Percentiles rank a stretch among this genome's conserved stretches.
These are phyloP conservation scores for Crithidia fasciculata DNA, from an alignment of 208 protist genomes.

Conservation along the genomic window DNA sequence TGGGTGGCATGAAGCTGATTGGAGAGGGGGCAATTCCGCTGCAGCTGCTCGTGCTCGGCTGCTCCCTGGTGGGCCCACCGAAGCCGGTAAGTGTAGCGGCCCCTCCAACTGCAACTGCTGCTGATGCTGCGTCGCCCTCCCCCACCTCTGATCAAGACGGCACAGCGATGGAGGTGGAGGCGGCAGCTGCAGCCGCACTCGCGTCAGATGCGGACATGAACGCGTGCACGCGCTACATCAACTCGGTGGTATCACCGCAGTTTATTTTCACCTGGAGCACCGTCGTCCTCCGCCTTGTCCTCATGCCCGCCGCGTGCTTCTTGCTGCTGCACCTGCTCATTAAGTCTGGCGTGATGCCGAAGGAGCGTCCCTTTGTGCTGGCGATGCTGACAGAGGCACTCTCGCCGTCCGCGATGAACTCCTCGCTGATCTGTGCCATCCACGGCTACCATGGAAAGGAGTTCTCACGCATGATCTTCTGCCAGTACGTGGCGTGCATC, in stretches of 20 bases:
- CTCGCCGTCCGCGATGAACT: slow-evolving; percentile 71
- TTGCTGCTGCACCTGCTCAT: slow-evolving; percentile 58
- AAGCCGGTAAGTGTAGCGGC: background rate
- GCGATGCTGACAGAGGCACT: slow-evolving; percentile 61
- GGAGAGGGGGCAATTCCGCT: slow-evolving; percentile 68
- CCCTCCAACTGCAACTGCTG: background rate
- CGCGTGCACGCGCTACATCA: slow-evolving; percentile 3
- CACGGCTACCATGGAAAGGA: slow-evolving; percentile 56
- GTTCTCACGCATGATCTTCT: slow-evolving; percentile 65
- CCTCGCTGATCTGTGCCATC: slow-evolving; percentile 65
- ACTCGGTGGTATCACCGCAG: slow-evolving; percentile 13
- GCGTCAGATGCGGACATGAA: background rate
- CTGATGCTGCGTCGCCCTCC: background rate
- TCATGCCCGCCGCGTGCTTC: slow-evolving; percentile 61
- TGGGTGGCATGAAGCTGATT: slow-evolving; percentile 63
- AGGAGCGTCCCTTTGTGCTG: slow-evolving; percentile 58
- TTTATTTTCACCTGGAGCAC: slow-evolving; percentile 43
- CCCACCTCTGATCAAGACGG: background rate
- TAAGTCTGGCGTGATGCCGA: slow-evolving; percentile 42
- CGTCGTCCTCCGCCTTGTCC: slow-evolving; percentile 52
- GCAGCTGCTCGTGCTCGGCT: slow-evolving; percentile 64
- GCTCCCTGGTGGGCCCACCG: slow-evolving; percentile 21
- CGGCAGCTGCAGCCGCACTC: background rate
- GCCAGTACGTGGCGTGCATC: slow-evolving; percentile 63
- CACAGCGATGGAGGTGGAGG: slow-evolving; percentile 4